These are phyloP conservation scores for Dujonia santamariae DNA, from an alignment of 1,139 yeast species.

Conservation along the genomic window DNA sequence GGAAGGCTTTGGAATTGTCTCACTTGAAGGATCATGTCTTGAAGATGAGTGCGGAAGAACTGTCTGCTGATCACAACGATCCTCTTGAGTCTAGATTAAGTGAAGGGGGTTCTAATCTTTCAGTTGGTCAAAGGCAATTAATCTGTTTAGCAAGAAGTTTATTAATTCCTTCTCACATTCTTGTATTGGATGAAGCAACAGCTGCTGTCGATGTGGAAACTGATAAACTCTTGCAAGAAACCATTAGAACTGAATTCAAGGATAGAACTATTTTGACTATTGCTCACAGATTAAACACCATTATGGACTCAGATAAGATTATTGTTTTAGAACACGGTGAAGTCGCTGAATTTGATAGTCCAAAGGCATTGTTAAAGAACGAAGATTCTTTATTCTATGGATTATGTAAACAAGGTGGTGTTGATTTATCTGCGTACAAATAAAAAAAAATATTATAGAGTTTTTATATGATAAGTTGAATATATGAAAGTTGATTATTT, in stretches of 20 bases:
- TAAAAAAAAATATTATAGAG: too few relatives aligned
- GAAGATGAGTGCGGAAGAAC: constrained; percentile 47
- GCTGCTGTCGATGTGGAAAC: constrained; percentile 98
- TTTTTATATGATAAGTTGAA: too few relatives aligned
- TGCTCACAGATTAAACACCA: constrained; percentile 92
- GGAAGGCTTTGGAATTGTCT: constrained; percentile 82
- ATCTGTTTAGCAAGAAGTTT: constrained; percentile 90
- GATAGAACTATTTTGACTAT: constrained; percentile 90
- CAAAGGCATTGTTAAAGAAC: constrained; percentile 62
- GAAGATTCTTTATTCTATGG: constrained; percentile 74
- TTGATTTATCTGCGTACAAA: too few relatives aligned
- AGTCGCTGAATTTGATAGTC: constrained; percentile 86
- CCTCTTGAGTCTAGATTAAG: constrained; percentile 40
- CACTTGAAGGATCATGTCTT: constrained; percentile 76
- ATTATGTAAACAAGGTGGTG: constrained; percentile 69
- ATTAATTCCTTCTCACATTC: constrained; percentile 70
- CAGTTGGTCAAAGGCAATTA: constrained; percentile 90
- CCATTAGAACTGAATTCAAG: constrained; percentile 80
- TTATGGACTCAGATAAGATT: constrained; percentile 86
- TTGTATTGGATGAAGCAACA: constrained; percentile 93
- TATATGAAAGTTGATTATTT: too few relatives aligned
- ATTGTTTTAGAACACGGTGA: constrained; percentile 83
- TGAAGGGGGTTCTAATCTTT: constrained; percentile 86
- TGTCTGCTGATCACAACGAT: constrained; percentile 17
- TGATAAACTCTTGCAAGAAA: constrained; percentile 80